Evolutionary conservation across 2,329 filamentous ascomycete species (phyloP).

Genomic region (Xylariaceae sp.): DNA sequence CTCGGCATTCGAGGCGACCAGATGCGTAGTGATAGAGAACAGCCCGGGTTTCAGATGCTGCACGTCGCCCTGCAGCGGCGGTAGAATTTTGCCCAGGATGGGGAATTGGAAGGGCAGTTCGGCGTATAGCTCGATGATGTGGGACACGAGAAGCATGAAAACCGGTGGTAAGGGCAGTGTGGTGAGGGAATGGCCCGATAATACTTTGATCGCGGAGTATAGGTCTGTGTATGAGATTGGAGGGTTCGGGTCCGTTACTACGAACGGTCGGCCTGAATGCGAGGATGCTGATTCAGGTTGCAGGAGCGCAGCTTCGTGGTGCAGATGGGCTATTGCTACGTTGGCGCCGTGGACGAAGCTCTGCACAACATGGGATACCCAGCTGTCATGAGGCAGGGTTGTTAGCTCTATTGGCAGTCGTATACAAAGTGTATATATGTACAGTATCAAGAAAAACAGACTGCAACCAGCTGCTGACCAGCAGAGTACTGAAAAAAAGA

Average conservation of each 20-base stretch:
- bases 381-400: slow-evolving; percentile 37
- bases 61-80: slow-evolving; percentile 43
- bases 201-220: slow-evolving; percentile 43
- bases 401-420: slow-evolving; percentile 14
- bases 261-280: slow-evolving; percentile 49
- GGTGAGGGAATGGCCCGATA: slow-evolving; percentile 47
- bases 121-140: slow-evolving; percentile 47
- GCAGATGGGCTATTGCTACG: slow-evolving; percentile 50
- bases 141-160: slow-evolving; percentile 45
- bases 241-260: slow-evolving; percentile 51
- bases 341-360: slow-evolving; percentile 52
- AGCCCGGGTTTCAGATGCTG: slow-evolving; percentile 49
- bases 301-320: slow-evolving; percentile 50
- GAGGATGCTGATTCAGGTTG: slow-evolving; percentile 33
- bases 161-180: slow-evolving; percentile 43
- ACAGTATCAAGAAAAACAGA: not conserved
- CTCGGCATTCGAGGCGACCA: slow-evolving; percentile 46
- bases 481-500: not conserved
- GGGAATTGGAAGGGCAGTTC: slow-evolving; percentile 36
- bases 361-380: slow-evolving; percentile 48
- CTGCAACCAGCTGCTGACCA: not conserved
- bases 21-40: slow-evolving; percentile 50
- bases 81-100: slow-evolving; percentile 39
- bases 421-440: not conserved
- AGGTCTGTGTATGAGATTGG: slow-evolving; percentile 49